phyloP scores from a whole-genome alignment of 129 eudicot species.

The Artemisia argyi region DNA sequence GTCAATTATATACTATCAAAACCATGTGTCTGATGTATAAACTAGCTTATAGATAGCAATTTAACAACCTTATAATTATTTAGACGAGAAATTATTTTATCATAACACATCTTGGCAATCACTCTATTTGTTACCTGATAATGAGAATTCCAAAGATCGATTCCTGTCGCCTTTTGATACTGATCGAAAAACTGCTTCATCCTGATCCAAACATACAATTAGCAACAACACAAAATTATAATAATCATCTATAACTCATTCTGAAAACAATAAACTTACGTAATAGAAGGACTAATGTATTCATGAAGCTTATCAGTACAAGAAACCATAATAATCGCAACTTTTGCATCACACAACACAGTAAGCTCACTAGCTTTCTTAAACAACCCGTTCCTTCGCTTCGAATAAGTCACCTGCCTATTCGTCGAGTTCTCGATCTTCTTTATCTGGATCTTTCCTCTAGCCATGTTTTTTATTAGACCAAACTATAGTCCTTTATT shows the following conservation, averaged over 20 bases:
- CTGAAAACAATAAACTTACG: conserved; percentile 31
- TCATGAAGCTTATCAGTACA: conserved; percentile 78
- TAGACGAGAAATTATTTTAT: background rate
- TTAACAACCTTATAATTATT: background rate
- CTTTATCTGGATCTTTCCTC: conserved; percentile 88
- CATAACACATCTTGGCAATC: background rate
- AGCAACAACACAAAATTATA: background rate
- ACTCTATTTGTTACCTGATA: conserved; percentile 36
- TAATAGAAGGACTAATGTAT: conserved; percentile 68
- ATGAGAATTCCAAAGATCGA: conserved; percentile 69
- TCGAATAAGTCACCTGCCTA: conserved; percentile 78
- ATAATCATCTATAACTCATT: conserved; percentile 5
- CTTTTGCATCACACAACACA: conserved; percentile 78
- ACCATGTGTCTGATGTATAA: background rate
- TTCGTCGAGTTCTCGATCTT: conserved; percentile 79
- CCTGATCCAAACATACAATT: conserved; percentile 28
- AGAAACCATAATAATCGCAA: conserved; percentile 71
- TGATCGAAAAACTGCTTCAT: conserved; percentile 66
- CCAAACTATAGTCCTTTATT: background rate
- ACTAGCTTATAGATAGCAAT: background rate
- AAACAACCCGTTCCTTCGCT: conserved; percentile 67
- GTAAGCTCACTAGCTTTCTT: conserved; percentile 76
- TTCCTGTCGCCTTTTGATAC: conserved; percentile 55
- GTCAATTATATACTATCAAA: background rate
- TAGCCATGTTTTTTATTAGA: conserved; percentile 44